Percentiles rank a stretch among this genome's conserved stretches.
These are phyloP conservation scores for Penicillium sp. DNA, from an alignment of 2,329 filamentous ascomycete species.

Conservation along the genomic window DNA sequence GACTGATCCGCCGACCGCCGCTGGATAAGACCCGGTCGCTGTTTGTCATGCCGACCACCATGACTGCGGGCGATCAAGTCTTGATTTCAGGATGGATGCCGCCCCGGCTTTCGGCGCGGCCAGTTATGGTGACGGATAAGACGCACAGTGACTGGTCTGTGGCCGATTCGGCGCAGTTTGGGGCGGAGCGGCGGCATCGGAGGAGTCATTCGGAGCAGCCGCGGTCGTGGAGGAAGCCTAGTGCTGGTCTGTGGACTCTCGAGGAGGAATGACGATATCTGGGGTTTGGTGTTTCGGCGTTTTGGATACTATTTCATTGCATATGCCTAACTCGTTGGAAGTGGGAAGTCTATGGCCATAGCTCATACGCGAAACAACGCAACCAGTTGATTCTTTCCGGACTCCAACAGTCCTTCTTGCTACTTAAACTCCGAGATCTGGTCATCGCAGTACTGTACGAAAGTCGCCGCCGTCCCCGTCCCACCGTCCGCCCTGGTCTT, in stretches of 20 bases:
- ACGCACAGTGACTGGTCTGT: neutral
- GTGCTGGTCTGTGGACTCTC: conserved; percentile 37
- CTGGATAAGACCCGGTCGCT: conserved; percentile 34
- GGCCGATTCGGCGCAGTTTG: conserved; percentile 10
- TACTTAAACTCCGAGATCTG: no score
- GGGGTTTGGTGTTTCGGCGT: neutral
- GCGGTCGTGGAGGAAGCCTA: conserved; percentile 37
- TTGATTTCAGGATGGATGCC: conserved; percentile 25
- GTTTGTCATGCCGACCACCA: conserved; percentile 28
- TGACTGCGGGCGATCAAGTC: conserved; percentile 15
- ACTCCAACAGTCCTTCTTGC: no score
- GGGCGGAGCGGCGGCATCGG: conserved; percentile 30
- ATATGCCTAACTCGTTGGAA: no score
- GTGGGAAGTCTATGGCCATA: no score
- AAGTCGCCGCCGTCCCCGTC: no score
- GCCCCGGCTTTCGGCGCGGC: conserved; percentile 2
- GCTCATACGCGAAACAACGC: no score
- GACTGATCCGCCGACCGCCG: conserved; percentile 30
- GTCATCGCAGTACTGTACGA: no score
- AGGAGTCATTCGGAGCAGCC: conserved; percentile 41
- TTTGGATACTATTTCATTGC: no score
- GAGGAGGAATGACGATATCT: conserved; percentile 26
- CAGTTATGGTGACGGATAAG: conserved; percentile 5
- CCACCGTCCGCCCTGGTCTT: no score
- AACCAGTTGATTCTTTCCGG: no score